Evolutionary conservation across 345 rosid genomes (phyloP), one percentile per base, ranked within the genome.

Genomic region (Lepidium aucheri): DNA sequence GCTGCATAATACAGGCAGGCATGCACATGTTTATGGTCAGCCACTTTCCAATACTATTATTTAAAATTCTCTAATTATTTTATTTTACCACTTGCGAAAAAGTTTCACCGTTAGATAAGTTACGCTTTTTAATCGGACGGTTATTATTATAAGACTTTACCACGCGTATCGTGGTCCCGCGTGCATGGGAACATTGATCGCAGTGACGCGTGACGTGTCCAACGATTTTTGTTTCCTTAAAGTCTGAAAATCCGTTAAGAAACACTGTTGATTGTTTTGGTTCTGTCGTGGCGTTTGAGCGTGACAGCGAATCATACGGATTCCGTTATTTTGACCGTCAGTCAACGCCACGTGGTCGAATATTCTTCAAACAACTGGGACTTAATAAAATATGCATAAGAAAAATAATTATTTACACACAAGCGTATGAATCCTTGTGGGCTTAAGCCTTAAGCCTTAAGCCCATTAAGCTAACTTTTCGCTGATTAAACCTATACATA

Each of bases 1-100:
- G 77, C 77, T 74, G 77, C 77, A 60, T 60, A 63, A 53, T 53
- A 67, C 77, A 74, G 77, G 77, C 73, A 74, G 77, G 77, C 68
- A 60, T 66, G 77, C 77, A 74, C 77, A 74, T 74, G 77, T 53
- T 74, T 60, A 35, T 67, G 73, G 53, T 53, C 73, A 44, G 57
- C 73, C 68, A 60, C 77, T 74, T 60, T 59, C 52, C 58, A 32
- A 32, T 64, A 41, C n/a, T n/a, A n/a, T n/a, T n/a, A n/a, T n/a
- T 65, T 66, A 42, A 8, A 1, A 9, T 0, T 9, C 0, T 17
- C 0, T 33, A n/a, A 13, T 7, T 8, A 8, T 15, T 16, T 46
- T 14, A 3, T 26, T 8, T 30, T 64, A 24, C 76, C 26, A 51
- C 62, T 65, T 65, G 62, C 34, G 12, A 5, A 13, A 66, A 4